Conservation (phyloP, 2,329 filamentous ascomycete genomes). For the Talaromyces sp. region DNA sequence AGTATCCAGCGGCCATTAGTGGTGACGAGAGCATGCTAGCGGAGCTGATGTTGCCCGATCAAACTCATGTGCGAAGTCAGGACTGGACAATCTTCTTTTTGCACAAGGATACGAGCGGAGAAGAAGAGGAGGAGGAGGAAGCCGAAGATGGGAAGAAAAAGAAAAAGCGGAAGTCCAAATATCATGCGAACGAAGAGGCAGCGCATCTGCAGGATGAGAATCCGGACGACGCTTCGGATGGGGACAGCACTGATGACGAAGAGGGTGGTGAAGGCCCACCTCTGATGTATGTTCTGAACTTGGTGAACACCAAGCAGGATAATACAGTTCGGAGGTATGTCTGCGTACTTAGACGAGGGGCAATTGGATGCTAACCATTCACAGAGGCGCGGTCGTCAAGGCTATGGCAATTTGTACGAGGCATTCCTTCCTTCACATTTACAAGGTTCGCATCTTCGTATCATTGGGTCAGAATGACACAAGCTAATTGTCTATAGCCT, state of each 20-base stretch:
- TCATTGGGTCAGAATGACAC: neutral
- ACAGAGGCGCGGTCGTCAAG: slow-evolving; percentile 88
- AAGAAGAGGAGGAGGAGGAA: slow-evolving; percentile 62
- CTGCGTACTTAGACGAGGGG: neutral
- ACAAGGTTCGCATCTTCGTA: slow-evolving; percentile 67
- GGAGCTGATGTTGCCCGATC: slow-evolving; percentile 96
- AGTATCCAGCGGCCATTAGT: slow-evolving; percentile 91
- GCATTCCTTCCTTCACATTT: slow-evolving; percentile 97
- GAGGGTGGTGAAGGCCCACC: slow-evolving; percentile 80
- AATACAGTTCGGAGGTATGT: slow-evolving; percentile 74
- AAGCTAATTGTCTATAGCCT: slow-evolving; percentile 58
- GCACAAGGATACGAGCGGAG: slow-evolving; percentile 87
- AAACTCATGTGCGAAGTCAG: slow-evolving; percentile 90
- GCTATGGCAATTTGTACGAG: slow-evolving; percentile 98
- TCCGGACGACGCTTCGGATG: slow-evolving; percentile 43
- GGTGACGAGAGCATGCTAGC: slow-evolving; percentile 98
- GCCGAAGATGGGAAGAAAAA: slow-evolving; percentile 49
- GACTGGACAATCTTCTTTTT: slow-evolving; percentile 99
- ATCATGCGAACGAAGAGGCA: slow-evolving; percentile 47
- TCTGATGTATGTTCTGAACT: slow-evolving; percentile 92
- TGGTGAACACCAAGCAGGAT: slow-evolving; percentile 98
- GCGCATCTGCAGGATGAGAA: slow-evolving; percentile 54
- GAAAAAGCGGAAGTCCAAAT: slow-evolving; percentile 50
- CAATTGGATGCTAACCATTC: slow-evolving; percentile 14
- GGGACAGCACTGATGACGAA: slow-evolving; percentile 59